Evolutionary conservation across 805 yeast genomes (phyloP).

Genomic region (Alloascoidea africana): DNA sequence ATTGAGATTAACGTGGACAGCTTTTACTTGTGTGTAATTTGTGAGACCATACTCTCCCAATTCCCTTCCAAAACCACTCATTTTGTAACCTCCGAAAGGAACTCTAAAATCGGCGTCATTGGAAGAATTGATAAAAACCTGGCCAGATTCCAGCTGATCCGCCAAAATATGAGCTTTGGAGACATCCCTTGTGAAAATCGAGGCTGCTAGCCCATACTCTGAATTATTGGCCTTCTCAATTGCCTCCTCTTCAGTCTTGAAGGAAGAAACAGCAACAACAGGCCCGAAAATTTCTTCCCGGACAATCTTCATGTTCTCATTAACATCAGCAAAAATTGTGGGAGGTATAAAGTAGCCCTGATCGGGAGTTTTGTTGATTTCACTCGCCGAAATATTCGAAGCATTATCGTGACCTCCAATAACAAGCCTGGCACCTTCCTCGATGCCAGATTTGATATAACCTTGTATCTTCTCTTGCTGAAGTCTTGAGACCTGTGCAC

Average conservation of each 20-base stretch:
- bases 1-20: conserved; percentile 48
- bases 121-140: conserved; percentile 37
- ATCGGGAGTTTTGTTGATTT: conserved; percentile 40
- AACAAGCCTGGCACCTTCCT: conserved; percentile 29
- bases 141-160: conserved; percentile 33
- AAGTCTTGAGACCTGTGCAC: conserved; percentile 31
- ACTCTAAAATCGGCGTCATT: conserved; percentile 37
- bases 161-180: conserved; percentile 47
- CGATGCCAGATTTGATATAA: conserved; percentile 26
- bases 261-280: conserved; percentile 51
- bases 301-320: conserved; percentile 44
- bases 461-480: conserved; percentile 26
- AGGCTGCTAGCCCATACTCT: conserved; percentile 65
- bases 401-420: conserved; percentile 38
- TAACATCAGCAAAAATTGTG: conserved; percentile 59
- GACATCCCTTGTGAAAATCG: conserved; percentile 53
- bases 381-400: conserved; percentile 42
- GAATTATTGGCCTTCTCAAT: conserved; percentile 51
- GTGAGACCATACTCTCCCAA: conserved; percentile 44
- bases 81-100: conserved; percentile 51
- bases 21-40: conserved; percentile 45
- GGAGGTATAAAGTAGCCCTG: conserved; percentile 53
- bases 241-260: conserved; percentile 50
- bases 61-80: conserved; percentile 50
- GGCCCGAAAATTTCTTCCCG: conserved; percentile 74